Evolutionary conservation across 768 basidiomycete genomes (phyloP), one percentile per base, ranked within the genome.

Genomic region (Serendipita indica): DNA sequence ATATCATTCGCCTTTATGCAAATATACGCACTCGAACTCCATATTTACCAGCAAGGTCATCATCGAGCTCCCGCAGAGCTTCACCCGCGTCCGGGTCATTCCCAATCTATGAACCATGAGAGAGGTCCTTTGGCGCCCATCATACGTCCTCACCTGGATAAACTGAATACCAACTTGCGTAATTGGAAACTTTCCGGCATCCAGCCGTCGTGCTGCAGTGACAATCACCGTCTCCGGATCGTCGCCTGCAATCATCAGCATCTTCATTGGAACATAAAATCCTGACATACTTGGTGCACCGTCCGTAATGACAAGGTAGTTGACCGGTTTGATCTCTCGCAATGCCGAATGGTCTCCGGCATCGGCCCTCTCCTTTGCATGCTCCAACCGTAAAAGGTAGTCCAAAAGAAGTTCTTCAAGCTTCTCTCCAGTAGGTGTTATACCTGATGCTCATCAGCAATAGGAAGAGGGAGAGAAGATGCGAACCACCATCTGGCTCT

Each of bases 291-390:
- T 76, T 1, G 82, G 74, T 2, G 68, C 73, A n/a, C 82, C 82
- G 62, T 84, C 83, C 0, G 82, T 84, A 34, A 84, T 72, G 27
- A 84, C 68, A 10, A 84, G 74, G 49, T 74, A 76, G 62, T 82
- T 83, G 22, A 80, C 66, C 0, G 78, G 79, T 62, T 80, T 83
- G 13, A 80, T 72, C 28, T 63, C 63, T 57, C 69, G 66, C 57
- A 71, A 57, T 1, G 66, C 64, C 3, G 37, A 39, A 4, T 16
- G 3, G 25, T 69, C 65, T 7, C 69, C 69, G 3, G 57, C 65
- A 3, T 62, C 62, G 14, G 63, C 64, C 45, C 30, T 60, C 30
- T 58, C 61, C 33, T 68, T 65, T 1, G 72, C 76, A 5, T 46
- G 22, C 49, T 74, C 71, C 6, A 72, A 67, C 62, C 61, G 27